Percentiles rank a stretch among this genome's conserved stretches.
These are phyloP conservation scores for Trichoderma pleuroti DNA, from an alignment of 2,329 filamentous ascomycete species.

Conservation along the genomic window DNA sequence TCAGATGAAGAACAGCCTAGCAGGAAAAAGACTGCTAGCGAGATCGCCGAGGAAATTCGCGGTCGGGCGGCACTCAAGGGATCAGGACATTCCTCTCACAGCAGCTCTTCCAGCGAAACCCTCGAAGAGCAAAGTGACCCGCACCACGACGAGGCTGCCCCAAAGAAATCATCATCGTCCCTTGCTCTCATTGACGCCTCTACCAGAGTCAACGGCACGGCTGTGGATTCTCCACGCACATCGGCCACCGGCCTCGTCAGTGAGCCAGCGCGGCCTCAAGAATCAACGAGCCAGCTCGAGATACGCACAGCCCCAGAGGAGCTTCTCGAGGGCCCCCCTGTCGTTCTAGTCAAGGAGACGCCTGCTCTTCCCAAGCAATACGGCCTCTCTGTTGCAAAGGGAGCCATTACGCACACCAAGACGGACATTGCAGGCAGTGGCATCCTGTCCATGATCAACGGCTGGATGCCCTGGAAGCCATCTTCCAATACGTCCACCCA, in stretches of 20 bases:
- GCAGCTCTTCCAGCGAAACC: constrained; percentile 30
- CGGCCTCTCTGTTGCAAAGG: constrained; percentile 29
- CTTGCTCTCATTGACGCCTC: constrained; percentile 37
- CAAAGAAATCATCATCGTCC: constrained; percentile 31
- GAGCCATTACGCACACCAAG: constrained; percentile 28
- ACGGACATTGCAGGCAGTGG: constrained; percentile 27
- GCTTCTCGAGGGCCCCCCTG: constrained; percentile 23
- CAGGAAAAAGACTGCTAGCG: constrained; percentile 57
- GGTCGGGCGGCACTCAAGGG: constrained; percentile 44
- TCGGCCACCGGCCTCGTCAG: constrained; percentile 47
- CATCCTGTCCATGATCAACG: constrained; percentile 39
- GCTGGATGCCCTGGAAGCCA: constrained; percentile 46
- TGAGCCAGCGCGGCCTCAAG: constrained; percentile 55
- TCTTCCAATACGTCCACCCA: constrained; percentile 25
- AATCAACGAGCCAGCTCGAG: constrained; percentile 50
- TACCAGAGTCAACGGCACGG: constrained; percentile 32
- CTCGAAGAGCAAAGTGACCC: constrained; percentile 29
- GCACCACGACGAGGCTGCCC: constrained; percentile 21
- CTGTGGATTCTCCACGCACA: constrained; percentile 31
- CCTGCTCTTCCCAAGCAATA: constrained; percentile 17
- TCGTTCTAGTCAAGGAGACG: neutral
- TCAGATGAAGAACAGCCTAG: constrained; percentile 56
- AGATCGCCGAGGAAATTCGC: constrained; percentile 53
- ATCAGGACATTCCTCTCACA: constrained; percentile 32
- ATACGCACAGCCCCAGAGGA: constrained; percentile 39